Conservation (phyloP, 441 rosid species). For the Daphne laureola region DNA sequence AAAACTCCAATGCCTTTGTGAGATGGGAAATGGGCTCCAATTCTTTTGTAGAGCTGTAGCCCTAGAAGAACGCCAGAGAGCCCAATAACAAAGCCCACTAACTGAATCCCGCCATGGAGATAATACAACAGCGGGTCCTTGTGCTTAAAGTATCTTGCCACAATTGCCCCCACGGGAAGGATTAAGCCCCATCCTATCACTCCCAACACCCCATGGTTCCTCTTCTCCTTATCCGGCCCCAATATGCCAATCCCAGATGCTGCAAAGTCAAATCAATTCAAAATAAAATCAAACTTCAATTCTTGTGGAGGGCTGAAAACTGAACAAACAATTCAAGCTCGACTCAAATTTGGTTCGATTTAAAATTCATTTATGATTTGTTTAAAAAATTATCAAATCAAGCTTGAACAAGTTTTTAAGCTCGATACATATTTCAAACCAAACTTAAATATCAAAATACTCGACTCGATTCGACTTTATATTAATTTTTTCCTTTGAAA, state of each 20-base stretch:
- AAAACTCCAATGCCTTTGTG: conserved; percentile 88
- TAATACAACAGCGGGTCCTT: conserved; percentile 87
- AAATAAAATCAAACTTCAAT: too few species aligned
- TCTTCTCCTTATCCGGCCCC: conserved; percentile 33
- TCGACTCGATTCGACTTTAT: too few species aligned
- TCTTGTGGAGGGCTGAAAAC: too few species aligned
- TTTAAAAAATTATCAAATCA: too few species aligned
- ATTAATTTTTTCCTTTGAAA: too few species aligned
- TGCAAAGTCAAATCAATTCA: too few species aligned
- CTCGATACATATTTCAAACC: too few species aligned
- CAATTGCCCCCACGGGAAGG: conserved; percentile 70
- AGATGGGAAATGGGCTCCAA: conserved; percentile 42
- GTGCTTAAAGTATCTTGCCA: conserved; percentile 75
- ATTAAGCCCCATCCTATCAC: conserved; percentile 70
- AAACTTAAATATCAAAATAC: too few species aligned
- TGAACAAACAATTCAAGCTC: too few species aligned
- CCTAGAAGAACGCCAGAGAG: conserved; percentile 64
- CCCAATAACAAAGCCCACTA: conserved; percentile 64
- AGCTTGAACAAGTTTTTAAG: too few species aligned
- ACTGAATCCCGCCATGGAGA: conserved; percentile 60
- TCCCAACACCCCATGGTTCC: conserved; percentile 68
- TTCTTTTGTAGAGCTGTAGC: conserved; percentile 45
- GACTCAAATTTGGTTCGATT: too few species aligned
- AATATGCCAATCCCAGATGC: conserved; percentile 22
- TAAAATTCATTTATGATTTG: too few species aligned